Evolutionary conservation across 2,329 filamentous ascomycete species (phyloP), one percentile per base, ranked within the genome.

Genomic region (Metarhizium humberi): DNA sequence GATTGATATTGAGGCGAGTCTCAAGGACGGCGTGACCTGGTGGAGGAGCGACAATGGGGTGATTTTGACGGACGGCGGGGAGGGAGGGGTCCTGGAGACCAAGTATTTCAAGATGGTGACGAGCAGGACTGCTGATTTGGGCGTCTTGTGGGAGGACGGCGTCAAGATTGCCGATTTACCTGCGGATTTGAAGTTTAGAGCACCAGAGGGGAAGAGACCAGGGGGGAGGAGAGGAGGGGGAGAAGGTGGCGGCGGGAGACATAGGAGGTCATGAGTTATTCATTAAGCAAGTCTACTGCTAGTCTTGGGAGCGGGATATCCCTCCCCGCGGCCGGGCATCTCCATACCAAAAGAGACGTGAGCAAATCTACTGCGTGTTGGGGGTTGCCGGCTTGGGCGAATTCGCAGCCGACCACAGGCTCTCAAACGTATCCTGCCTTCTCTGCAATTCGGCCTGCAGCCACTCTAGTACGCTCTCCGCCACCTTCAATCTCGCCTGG

Each of bases 41-140:
- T 95, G 88, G 84, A 68, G 82, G 58, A 90, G 87, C 66, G 86
- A 88, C 62, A 92, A 92, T 65, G 86, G 82, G 2, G 88, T 92
- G 8, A 78, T 92, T 58, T 71, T 92, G 60, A 85, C 81, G 3
- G 81, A 82, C 63, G 82, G 73, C 53, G 74, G 72, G 57, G 80
- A 72, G 50, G 71, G 82, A 4, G 88, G 85, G 1, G 53, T 88
- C 6, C 74, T 95, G 60, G 78, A 82, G 34, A 69, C 80, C 20
- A 77, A 78, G 62, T 90, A 86, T 65, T 92, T 95, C 64, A 80
- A 80, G 71, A 79, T 82, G 64, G 91, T 92, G 1, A 80, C 81
- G 60, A 85, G 82, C 1, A 72, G 85, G 57, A 79, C 71, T 57
- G 71, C 74, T 55, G 80, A 79, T 38, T 77, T 86, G 1, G 84